Base-by-base conservation (phyloP, 2,329 filamentous ascomycete species). In the Aspergillus texensis region DNA sequence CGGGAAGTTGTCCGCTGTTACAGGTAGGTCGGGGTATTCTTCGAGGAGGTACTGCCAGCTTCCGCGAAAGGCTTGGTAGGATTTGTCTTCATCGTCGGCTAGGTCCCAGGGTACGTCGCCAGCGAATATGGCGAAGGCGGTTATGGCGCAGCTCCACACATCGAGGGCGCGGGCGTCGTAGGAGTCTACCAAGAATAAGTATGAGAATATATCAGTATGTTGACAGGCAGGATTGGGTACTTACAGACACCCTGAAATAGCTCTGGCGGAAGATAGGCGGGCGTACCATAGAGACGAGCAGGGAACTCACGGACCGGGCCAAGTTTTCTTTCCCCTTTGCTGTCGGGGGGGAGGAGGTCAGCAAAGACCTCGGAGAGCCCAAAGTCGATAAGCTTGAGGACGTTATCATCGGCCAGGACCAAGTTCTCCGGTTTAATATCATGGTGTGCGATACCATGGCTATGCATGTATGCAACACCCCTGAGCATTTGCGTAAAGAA, bases 361-460 rank as follows among this genome's bases (percentile, higher is more conserved):
- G 93, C 32, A 74, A 96, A 96, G 21, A 96, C 91, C 74, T 95
- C 92, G 0, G 92, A 93, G 16, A 94, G 91, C 59, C 93, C 93
- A 79, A 97, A 96, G 76, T 97, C 93, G 57, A 92, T 93, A 64
- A 97, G 94, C 80, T 96, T 96, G 61, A 96, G 83, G 75, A 92
- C 90, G 73, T 92, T 92, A 63, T 93, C 88, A 70, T 88, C 88
- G 54, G 89, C 91, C 64, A 97, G 85, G 36, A 96, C 84, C 28
- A 96, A 81, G 71, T 97, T 96, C 76, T 96, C 93, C 12, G 94
- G 85, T 79, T 97, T 96, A 80, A 96, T 91, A 70, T 97, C 93
- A 56, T 93, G 90, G 78, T 96, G 93, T 1, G 93, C 93, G 73
- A 96, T 94, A 62, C 93, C 93, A 71, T 94, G 88, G 64, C 82